Conservation (phyloP, 75 land plant species). For the Selaginella moellendorffii region DNA sequence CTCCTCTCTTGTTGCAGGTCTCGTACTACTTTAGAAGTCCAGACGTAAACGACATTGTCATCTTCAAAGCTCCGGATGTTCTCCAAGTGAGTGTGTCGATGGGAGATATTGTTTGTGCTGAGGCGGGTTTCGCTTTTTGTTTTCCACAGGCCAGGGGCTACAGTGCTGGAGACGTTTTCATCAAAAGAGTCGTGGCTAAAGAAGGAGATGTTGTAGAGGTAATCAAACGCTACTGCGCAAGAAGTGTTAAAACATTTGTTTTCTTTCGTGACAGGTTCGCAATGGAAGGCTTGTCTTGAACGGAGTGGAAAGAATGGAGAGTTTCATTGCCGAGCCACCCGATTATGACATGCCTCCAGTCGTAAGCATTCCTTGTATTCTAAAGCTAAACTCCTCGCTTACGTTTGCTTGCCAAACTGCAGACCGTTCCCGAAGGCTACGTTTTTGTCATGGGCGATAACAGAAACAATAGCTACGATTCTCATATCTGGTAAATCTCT, state of each 20-base stretch:
- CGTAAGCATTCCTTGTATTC: conserved; percentile 24
- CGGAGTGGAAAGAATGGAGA: conserved; percentile 57
- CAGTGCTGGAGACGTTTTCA: conserved; percentile 40
- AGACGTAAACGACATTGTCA: conserved; percentile 66
- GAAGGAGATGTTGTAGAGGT: conserved; percentile 71
- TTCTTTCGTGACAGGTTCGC: conserved; percentile 38
- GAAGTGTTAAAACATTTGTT: too few species aligned
- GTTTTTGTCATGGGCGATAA: conserved; percentile 98
- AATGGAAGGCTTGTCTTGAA: conserved; percentile 73
- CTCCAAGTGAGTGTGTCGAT: conserved; percentile 39
- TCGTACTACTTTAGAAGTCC: conserved; percentile 70
- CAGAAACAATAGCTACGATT: conserved; percentile 91
- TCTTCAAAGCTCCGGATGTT: conserved; percentile 73
- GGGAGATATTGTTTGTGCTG: background rate
- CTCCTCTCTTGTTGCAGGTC: conserved; percentile 42
- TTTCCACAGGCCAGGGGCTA: conserved; percentile 36
- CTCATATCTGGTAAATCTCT: conserved; percentile 62
- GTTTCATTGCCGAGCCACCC: conserved; percentile 85
- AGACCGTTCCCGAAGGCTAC: conserved; percentile 68
- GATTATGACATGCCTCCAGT: conserved; percentile 67
- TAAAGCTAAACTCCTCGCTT: background rate
- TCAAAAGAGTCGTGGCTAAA: conserved; percentile 67
- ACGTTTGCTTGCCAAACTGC: conserved; percentile 9
- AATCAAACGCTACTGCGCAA: too few species aligned
- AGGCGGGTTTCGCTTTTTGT: background rate